Evolutionary conservation across 2,329 filamentous ascomycete species (phyloP).

Genomic region (Aaosphaeria pasadenensis): DNA sequence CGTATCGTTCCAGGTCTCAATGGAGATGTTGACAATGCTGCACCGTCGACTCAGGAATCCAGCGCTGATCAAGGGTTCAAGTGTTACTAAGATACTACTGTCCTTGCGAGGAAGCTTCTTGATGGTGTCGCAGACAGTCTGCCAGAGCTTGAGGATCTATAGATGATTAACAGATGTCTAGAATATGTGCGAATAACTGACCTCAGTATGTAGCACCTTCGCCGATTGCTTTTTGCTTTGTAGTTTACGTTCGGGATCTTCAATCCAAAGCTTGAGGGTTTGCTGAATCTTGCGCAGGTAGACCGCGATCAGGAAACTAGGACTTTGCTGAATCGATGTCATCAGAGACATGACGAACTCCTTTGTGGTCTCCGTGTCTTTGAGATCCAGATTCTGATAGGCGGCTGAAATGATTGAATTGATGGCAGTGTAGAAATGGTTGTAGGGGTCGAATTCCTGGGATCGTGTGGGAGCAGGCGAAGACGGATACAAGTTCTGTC

Average conservation of each 20-base stretch:
- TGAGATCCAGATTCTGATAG: conserved; percentile 49
- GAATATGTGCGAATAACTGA: conserved; percentile 11
- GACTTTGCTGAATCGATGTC: conserved; percentile 36
- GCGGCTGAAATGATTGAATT: conserved; percentile 51
- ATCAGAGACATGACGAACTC: conserved; percentile 55
- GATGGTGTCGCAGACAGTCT: conserved; percentile 50
- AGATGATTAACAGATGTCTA: conserved; percentile 9
- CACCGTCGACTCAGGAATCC: conserved; percentile 54
- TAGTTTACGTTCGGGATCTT: conserved; percentile 47
- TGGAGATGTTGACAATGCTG: conserved; percentile 50
- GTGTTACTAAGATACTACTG: conserved; percentile 51
- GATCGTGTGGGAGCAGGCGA: conserved; percentile 32
- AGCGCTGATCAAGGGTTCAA: conserved; percentile 51
- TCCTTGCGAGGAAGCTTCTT: conserved; percentile 59
- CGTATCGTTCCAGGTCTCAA: conserved; percentile 66
- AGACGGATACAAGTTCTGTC: conserved; percentile 65
- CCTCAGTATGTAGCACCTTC: conserved; percentile 23
- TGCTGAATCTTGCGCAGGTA: conserved; percentile 60
- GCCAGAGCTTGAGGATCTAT: conserved; percentile 39
- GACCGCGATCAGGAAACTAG: conserved; percentile 50
- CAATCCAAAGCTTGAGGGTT: conserved; percentile 62
- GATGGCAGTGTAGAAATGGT: conserved; percentile 62
- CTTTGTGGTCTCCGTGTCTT: conserved; percentile 37
- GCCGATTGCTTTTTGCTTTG: conserved; percentile 16
- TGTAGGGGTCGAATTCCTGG: conserved; percentile 56